Percentiles rank a stretch among this genome's conserved stretches.
phyloP scores from a whole-genome alignment of 768 basidiomycete genomes.

The Boletus coccyginus region DNA sequence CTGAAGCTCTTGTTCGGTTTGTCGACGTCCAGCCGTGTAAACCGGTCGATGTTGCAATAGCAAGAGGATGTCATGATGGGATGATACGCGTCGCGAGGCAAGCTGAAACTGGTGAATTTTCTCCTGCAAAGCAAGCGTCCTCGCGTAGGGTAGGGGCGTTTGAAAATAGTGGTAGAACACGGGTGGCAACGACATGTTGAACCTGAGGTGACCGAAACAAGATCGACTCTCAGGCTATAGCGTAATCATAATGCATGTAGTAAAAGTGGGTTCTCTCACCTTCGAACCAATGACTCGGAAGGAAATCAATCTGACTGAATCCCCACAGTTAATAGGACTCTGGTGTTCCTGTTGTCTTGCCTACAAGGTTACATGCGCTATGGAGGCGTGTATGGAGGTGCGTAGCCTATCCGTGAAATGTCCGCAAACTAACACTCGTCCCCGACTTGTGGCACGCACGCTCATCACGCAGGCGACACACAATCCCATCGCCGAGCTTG shows the following conservation, averaged over 20 bases:
- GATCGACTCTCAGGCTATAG: not conserved
- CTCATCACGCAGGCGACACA: not conserved
- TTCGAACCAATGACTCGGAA: not conserved
- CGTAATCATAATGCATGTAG: not conserved
- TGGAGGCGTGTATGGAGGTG: too few relatives aligned
- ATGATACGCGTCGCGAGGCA: conserved; percentile 44
- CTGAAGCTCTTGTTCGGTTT: conserved; percentile 57
- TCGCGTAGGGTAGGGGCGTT: conserved; percentile 73
- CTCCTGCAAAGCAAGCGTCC: conserved; percentile 69
- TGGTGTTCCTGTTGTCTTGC: too few relatives aligned
- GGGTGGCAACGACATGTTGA: conserved; percentile 45
- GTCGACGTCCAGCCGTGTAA: conserved; percentile 91
- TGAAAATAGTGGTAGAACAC: conserved; percentile 77
- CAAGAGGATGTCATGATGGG: conserved; percentile 62
- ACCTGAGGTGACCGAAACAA: too few relatives aligned
- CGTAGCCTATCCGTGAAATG: too few relatives aligned
- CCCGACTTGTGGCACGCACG: not conserved
- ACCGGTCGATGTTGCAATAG: conserved; percentile 91
- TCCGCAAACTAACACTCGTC: not conserved
- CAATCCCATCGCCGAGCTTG: not conserved
- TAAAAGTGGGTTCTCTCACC: not conserved
- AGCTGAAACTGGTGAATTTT: conserved; percentile 67
- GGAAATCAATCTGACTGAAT: not conserved
- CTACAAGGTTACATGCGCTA: too few relatives aligned
- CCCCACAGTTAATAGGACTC: too few relatives aligned